Conservation (phyloP, 2,329 filamentous ascomycete genomes). For the Aspergillus bombycis region DNA sequence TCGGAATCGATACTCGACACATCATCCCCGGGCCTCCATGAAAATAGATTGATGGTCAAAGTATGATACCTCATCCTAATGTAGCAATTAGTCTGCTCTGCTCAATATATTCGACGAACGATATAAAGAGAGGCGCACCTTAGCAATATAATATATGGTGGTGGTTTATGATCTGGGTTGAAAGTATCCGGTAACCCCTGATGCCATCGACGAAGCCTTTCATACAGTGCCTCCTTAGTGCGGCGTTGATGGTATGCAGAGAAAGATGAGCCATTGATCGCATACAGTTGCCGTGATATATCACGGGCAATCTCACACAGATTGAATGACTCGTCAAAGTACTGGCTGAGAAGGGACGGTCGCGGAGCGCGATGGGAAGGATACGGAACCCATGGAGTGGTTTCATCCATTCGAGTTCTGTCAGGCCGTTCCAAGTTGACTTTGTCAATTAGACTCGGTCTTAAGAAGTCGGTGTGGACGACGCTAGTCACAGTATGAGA, state of each 20-base stretch:
- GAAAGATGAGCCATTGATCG: slow-evolving; percentile 14
- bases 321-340: slow-evolving; percentile 39
- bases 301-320: slow-evolving; percentile 40
- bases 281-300: slow-evolving; percentile 38
- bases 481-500: slow-evolving; percentile 25
- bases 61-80: slow-evolving; percentile 42
- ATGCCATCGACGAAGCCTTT: slow-evolving; percentile 35
- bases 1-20: slow-evolving; percentile 20
- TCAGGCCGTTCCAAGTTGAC: slow-evolving; percentile 33
- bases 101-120: too few species aligned
- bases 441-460: slow-evolving; percentile 38
- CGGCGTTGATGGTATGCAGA: slow-evolving; percentile 19
- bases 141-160: slow-evolving; percentile 40
- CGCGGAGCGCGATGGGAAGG: slow-evolving; percentile 34
- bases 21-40: slow-evolving; percentile 28
- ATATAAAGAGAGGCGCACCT: slow-evolving; percentile 19
- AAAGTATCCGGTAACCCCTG: slow-evolving; percentile 33
- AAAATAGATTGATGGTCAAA: slow-evolving; percentile 40
- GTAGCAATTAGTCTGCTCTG: not conserved
- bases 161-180: slow-evolving; percentile 26
- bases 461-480: slow-evolving; percentile 40
- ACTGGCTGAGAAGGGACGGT: slow-evolving; percentile 32
- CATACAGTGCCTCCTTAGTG: slow-evolving; percentile 34
- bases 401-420: slow-evolving; percentile 20
- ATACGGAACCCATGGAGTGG: slow-evolving; percentile 35